Evolutionary conservation across 352 stramenopile species (phyloP), one percentile per base, ranked within the genome.

Genomic region (Globisporangium viniferum): DNA sequence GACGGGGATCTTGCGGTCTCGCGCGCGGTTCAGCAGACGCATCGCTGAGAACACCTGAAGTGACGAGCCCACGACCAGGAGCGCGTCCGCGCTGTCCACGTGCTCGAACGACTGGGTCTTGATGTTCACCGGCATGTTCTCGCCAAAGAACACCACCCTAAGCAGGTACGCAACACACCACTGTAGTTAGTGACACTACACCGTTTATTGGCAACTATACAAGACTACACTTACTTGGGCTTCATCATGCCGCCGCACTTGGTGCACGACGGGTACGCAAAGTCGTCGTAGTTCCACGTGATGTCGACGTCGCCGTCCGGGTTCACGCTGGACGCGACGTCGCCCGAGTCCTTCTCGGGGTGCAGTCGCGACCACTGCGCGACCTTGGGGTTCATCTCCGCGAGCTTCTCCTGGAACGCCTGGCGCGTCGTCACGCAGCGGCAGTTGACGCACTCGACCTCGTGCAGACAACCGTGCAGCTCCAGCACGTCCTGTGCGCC

Each of bases 71-170:
- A 99, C 86, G 15, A 98, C 92, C 3, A 99, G 71, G 35, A 99
- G 62, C 33, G 88, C 91, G 68, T 97, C 89, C 0, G 93, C 83
- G 35, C 90, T 74, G 59, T 91, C 77, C n/a, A 99, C 75, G 20
- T 69, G 72, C 51, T 87, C 82, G 36, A 91, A 67, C 39, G 85
- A 88, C 57, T 82, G 72, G 6, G 86, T 75, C 12, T 97, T 91
- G 9, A 91, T 85, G 36, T 79, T 60, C 18, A 73, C 75, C 1
- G 95, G 94, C 72, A 99, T 96, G 64, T 91, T 96, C 69, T 98
- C 97, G 5, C 97, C 97, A 76, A 99, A 99, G 73, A 99, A 99
- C 6, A 99, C 95, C 46, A 99, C 96, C 60, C 82, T 29, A 62
- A 20, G 7, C 20, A 7, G 14, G 29, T 6, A 53, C 5, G 59